A percentile compares a stretch with the other conserved stretches of the same genome.
phyloP scores from a whole-genome alignment of 163 green algal species.

The Scenedesmus sp. region DNA sequence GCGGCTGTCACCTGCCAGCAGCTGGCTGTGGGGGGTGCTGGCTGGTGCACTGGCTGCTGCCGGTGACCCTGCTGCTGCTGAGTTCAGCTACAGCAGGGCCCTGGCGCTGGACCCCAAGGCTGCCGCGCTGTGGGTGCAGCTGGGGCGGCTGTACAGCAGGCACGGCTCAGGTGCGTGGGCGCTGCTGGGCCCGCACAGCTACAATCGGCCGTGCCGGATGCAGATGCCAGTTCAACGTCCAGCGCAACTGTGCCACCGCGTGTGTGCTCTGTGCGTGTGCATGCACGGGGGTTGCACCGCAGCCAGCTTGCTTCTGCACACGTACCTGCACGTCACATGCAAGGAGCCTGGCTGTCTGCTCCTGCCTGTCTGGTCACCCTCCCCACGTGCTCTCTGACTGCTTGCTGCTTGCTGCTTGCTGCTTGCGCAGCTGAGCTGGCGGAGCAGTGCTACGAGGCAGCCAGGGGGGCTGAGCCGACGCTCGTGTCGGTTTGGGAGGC shows the following conservation, averaged over 20 bases:
- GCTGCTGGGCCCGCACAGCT: too few relatives aligned
- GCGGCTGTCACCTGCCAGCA: constrained; percentile 63
- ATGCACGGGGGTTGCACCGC: too few relatives aligned
- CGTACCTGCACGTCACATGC: not conserved
- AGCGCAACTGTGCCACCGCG: too few relatives aligned
- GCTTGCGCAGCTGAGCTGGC: constrained; percentile 56
- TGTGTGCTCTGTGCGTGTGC: too few relatives aligned
- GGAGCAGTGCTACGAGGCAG: constrained; percentile 72
- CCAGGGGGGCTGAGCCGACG: constrained; percentile 77
- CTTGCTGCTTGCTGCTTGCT: too few relatives aligned
- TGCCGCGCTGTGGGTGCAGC: constrained; percentile 75
- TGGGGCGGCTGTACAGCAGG: constrained; percentile 79
- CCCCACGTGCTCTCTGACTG: not conserved
- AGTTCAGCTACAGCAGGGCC: constrained; percentile 77
- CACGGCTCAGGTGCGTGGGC: constrained; percentile 42
- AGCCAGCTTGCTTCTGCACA: not conserved
- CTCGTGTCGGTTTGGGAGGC: constrained; percentile 81
- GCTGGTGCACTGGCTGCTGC: constrained; percentile 54
- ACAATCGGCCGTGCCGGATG: too few relatives aligned
- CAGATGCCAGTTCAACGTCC: too few relatives aligned
- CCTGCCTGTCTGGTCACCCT: not conserved
- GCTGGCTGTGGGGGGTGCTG: constrained; percentile 77
- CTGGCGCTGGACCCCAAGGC: constrained; percentile 82
- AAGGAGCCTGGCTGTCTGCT: not conserved
- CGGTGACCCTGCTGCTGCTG: constrained; percentile 41